Evolutionary conservation across 176 grass and related monocot genomes (phyloP).

Genomic region (Raddia guianensis): DNA sequence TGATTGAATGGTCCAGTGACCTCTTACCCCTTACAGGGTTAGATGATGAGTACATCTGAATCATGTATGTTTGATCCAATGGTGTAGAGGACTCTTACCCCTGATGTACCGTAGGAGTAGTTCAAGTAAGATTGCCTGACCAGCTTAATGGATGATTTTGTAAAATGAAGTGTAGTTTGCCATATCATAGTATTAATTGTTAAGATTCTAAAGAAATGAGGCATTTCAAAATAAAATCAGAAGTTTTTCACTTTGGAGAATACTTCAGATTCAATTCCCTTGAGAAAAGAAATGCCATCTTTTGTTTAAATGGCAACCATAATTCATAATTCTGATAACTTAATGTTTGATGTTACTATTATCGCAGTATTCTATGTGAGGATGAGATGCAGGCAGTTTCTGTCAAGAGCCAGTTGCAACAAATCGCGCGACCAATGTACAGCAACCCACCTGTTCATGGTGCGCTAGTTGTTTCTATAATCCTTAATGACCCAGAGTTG

Average conservation of each 20-base stretch:
- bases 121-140: background rate
- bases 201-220: slow-evolving; percentile 7
- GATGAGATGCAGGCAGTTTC: slow-evolving; percentile 92
- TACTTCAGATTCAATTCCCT: background rate
- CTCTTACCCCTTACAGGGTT: no score
- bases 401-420: slow-evolving; percentile 96
- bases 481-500: slow-evolving; percentile 86
- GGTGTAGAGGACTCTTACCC: no score
- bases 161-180: slow-evolving; percentile 18
- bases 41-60: no score
- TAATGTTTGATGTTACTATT: slow-evolving; percentile 9
- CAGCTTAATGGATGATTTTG: slow-evolving; percentile 1
- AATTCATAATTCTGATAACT: background rate
- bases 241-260: background rate
- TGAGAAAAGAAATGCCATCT: background rate
- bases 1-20: no score
- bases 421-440: slow-evolving; percentile 96
- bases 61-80: no score
- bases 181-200: background rate
- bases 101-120: background rate
- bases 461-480: slow-evolving; percentile 83
- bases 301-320: slow-evolving; percentile 15
- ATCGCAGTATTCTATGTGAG: slow-evolving; percentile 81
- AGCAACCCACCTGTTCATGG: slow-evolving; percentile 96
- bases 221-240: background rate